Base-by-base conservation (phyloP, 148 eudicot species). In the Bassia scoparia region DNA sequence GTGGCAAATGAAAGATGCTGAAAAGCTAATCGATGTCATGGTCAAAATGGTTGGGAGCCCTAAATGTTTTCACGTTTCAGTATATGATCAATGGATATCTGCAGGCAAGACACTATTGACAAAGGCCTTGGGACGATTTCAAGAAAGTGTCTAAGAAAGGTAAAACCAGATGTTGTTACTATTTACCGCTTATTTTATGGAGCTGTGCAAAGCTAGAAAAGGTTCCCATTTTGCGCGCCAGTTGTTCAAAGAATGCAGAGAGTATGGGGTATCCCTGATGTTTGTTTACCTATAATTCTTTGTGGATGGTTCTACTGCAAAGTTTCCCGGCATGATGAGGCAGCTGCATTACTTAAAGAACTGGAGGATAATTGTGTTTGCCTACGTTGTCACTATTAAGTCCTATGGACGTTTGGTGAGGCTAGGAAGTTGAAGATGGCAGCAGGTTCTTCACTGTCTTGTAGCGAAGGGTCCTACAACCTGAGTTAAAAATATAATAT, bases 371-470 rank as follows among this genome's bases (percentile, higher is more conserved):
- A 35, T 2, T 49, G 68, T 37, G 8, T 24, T 64, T 9, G 10
- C 68, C 48, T 4, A 2, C 38, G 30, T 64, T 12, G 17, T 27
- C 30, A 37, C 10, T 41, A 64, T 43, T 11, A 23, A 11, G 60
- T 67, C 41, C 67, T 78, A 73, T 78, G 29, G 44, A 73, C 27
- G 46, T 12, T 71, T 78, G 27, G 73, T 27, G 62, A 68, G 44
- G 62, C 61, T 58, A 77, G 61, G 23, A 38, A 15, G 4, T 60
- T 33, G 33, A 73, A 56, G 73, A 58, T 44, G n/a, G 81, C 73
- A 2, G 18, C 38, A 58, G 16, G 7, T 14, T 78, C 17, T 59
- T 73, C 54, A 43, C 37, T 31, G 46, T 67, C 72, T 78, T 26
- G 41, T 31, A n/a, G 21, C 34, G 2, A 66, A 15, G 26, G 68